phyloP scores from a whole-genome alignment of 2,329 filamentous ascomycete genomes.

The Chrysosporium keratinophilum region DNA sequence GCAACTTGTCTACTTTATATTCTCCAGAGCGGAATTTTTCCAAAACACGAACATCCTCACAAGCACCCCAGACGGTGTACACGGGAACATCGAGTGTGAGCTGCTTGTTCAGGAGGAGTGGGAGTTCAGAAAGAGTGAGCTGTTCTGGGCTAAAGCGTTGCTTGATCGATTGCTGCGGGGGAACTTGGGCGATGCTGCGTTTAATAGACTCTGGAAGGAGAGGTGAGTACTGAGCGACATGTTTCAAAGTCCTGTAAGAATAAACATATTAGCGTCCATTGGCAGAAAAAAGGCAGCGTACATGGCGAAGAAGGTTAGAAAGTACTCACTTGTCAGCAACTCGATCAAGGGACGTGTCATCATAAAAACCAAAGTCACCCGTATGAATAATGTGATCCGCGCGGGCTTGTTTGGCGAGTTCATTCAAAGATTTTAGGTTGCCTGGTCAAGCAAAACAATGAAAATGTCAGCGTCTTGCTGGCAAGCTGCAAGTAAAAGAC shows the following conservation, averaged over 20 bases:
- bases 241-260: slow-evolving; percentile 70
- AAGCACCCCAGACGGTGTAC: slow-evolving; percentile 98
- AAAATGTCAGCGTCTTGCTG: not conserved
- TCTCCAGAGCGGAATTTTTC: slow-evolving; percentile 96
- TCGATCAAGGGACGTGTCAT: slow-evolving; percentile 85
- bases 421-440: slow-evolving; percentile 89
- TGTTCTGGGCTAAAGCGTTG: slow-evolving; percentile 69
- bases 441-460: slow-evolving; percentile 44
- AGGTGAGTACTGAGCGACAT: slow-evolving; percentile 96
- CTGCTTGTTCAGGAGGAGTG: slow-evolving; percentile 76
- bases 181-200: slow-evolving; percentile 55
- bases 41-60: slow-evolving; percentile 92
- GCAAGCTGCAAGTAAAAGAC: not conserved
- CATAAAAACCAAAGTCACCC: slow-evolving; percentile 98
- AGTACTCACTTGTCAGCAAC: slow-evolving; percentile 87
- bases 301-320: slow-evolving; percentile 5
- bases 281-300: not conserved
- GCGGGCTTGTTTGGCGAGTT: slow-evolving; percentile 85
- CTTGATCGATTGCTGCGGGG: slow-evolving; percentile 63
- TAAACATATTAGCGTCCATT: slow-evolving; percentile 1
- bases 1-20: slow-evolving; percentile 94
- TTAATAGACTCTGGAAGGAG: slow-evolving; percentile 70
- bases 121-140: slow-evolving; percentile 83
- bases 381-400: slow-evolving; percentile 98
- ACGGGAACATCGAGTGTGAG: slow-evolving; percentile 91